Percentiles rank a stretch among this genome's conserved stretches.
Evolutionary conservation across 106 monocot species (phyloP).

Genomic region (Apostasia shenzhenica): DNA sequence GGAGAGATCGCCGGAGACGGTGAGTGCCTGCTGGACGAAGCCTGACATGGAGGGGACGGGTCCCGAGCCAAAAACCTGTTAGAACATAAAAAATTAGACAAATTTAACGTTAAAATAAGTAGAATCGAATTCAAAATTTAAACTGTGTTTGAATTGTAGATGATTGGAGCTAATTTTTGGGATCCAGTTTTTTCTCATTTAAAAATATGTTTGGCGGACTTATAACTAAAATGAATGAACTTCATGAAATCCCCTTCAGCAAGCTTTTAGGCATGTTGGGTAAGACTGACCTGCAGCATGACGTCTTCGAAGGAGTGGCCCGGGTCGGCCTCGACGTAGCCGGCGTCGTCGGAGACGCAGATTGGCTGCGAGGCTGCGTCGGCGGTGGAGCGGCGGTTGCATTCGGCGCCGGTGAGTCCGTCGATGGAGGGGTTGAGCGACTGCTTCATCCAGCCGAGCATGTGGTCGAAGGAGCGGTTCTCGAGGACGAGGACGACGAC

Average conservation of each 20-base stretch:
- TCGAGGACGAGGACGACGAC: slow-evolving; percentile 75
- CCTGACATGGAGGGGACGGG: slow-evolving; percentile 65
- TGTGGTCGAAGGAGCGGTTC: slow-evolving; percentile 96
- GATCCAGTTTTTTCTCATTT: no score
- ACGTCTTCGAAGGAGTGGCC: slow-evolving; percentile 71
- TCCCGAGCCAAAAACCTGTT: slow-evolving; percentile 54
- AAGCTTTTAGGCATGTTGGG: no score
- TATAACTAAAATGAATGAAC: no score
- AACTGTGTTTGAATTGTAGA: no score
- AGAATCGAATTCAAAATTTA: no score
- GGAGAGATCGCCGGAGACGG: slow-evolving; percentile 29
- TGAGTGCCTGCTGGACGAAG: slow-evolving; percentile 49
- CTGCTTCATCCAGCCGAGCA: slow-evolving; percentile 81
- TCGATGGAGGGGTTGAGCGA: slow-evolving; percentile 52
- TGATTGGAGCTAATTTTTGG: no score
- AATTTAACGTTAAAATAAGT: no score
- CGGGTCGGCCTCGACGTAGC: slow-evolving; percentile 59
- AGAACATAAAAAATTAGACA: no score
- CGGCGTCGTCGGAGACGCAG: slow-evolving; percentile 74
- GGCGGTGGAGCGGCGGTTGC: slow-evolving; percentile 39
- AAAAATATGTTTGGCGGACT: no score
- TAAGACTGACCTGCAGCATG: background rate
- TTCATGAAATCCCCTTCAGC: no score
- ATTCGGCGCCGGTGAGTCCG: slow-evolving; percentile 65
- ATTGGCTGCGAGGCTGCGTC: slow-evolving; percentile 27